Base-by-base conservation (phyloP, 805 yeast species). In the Saturnispora mendoncae region DNA sequence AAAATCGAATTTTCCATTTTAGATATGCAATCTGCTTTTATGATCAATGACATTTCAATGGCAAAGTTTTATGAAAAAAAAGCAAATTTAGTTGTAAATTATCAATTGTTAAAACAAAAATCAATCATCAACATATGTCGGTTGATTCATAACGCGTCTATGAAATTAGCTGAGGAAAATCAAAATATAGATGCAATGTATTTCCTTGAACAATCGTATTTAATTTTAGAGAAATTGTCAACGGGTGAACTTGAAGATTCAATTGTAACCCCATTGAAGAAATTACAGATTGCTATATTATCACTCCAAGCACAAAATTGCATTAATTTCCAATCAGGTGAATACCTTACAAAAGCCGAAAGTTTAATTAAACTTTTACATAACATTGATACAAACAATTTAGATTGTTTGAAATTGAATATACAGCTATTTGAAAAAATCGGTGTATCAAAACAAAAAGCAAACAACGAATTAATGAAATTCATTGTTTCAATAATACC, bases 61-160 rank as follows among this genome's bases (percentile, higher is more conserved):
- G 69, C 70, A 1, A 58, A 53, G 32, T 50, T 63, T 21, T 64
- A 60, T 44, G 59, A 61, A 24, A 51, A 52, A 8, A 59, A 62
- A 39, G 56, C 64, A 2, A 52, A 51, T 19, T 25, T 57, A 1
- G 7, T 25, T 4, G 46, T 50, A 2, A 49, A 52, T 23, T 21
- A 36, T 4, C 21, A 8, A 2, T 9, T 34, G 1, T 31, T 55
- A 5, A 53, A 54, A 13, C 34, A 52, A 2, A 49, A 49, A 2
- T 33, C 43, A 1, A 30, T 57, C 2, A 24, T 61, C 6, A 68
- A 65, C 29, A 36, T 58, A 4, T 51, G 60, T 13, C 53, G 71
- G 31, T 49, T 58, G 1, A 49, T 63, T 6, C 65, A 58, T 39
- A 67, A 67, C 43, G 44, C 58, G 10, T 46, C 47, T 4, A 33